These are phyloP conservation scores for Lepidium africanum DNA, from an alignment of 345 rosid species.

Conservation along the genomic window DNA sequence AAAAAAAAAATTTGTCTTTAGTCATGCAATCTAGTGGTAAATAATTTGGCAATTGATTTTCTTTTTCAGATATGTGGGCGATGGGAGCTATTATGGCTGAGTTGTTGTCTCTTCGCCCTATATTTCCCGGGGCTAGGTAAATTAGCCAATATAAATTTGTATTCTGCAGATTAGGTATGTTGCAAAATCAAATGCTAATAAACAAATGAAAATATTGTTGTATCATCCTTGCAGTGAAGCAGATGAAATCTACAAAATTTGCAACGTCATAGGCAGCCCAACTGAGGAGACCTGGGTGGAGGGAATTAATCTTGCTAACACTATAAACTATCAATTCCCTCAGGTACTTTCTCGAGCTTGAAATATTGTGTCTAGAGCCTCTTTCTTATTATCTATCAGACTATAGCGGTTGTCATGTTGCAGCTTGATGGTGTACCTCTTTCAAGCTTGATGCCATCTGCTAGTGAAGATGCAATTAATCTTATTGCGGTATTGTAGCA, in stretches of 20 bases:
- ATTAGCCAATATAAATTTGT: not conserved
- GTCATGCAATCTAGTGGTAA: not conserved
- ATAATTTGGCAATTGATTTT: not conserved
- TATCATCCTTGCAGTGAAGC: conserved; percentile 64
- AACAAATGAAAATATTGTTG: not conserved
- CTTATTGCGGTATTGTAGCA: conserved; percentile 45
- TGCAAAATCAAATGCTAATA: not conserved
- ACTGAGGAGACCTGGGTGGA: conserved; percentile 71
- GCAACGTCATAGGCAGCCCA: conserved; percentile 82
- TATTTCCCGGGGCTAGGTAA: conserved; percentile 83
- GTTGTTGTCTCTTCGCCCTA: conserved; percentile 65
- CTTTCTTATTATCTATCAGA: not conserved
- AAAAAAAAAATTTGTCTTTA: conserved; percentile 19
- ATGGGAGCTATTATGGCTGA: conserved; percentile 99
- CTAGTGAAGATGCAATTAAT: conserved; percentile 61
- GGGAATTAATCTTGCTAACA: conserved; percentile 76
- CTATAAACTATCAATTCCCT: conserved; percentile 75
- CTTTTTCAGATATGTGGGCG: conserved; percentile 81
- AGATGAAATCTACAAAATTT: conserved; percentile 94
- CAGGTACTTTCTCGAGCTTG: conserved; percentile 33
- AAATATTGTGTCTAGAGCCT: not conserved
- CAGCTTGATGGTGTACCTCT: conserved; percentile 62
- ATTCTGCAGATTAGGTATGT: not conserved
- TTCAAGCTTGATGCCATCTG: conserved; percentile 57
- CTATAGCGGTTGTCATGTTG: conserved; percentile 15